Base-by-base conservation (phyloP, 177 flowering plant genomes). In the Vitis hybrid region DNA sequence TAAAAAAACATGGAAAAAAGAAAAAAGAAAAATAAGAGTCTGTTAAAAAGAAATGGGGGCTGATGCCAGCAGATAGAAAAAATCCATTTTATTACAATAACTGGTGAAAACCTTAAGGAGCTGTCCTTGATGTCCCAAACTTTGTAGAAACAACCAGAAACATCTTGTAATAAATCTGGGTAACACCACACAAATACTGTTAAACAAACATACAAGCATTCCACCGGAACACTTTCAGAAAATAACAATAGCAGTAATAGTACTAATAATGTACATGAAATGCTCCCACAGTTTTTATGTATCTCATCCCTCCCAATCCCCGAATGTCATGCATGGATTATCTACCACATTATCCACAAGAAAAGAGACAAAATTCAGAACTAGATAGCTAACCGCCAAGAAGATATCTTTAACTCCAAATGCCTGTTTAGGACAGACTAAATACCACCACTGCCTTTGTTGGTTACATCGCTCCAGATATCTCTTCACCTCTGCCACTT, bases 401-500 rank as follows among this genome's bases (percentile, higher is more conserved):
- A 48, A 55, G 29, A 57, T 52, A 70, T n/a, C 48, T 15, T 11
- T 19, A 58, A 11, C 63, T 62, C 71, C 62, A 60, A 34, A 50
- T 59, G 64, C 15, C 20, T 7, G 11, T 18, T 15, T 18, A 18
- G 5, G 14, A 62, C 19, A n/a, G 62, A 58, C 9, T 29, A 34
- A 53, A 56, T 54, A 49, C 70, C 45, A 2, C 16, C 39, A 39
- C 13, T 8, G 22, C 16, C 18, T 50, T 5, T 50, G 67, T 18
- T 54, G 12, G 20, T 20, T 53, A 49, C 7, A 9, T 59, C 15
- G 3, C 12, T 45, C 3, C 13, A 20, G n/a, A 48, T 8, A 31
- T 45, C 54, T 56, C 65, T 56, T 85, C 85, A 87, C 72, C 91
- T 82, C 75, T 71, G 85, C 90, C 90, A 87, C 72, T 78, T 82